Evolutionary conservation across 2,329 filamentous ascomycete genomes (phyloP), one percentile per base, ranked within the genome.

Genomic region (Ophiocordyceps robertsii): DNA sequence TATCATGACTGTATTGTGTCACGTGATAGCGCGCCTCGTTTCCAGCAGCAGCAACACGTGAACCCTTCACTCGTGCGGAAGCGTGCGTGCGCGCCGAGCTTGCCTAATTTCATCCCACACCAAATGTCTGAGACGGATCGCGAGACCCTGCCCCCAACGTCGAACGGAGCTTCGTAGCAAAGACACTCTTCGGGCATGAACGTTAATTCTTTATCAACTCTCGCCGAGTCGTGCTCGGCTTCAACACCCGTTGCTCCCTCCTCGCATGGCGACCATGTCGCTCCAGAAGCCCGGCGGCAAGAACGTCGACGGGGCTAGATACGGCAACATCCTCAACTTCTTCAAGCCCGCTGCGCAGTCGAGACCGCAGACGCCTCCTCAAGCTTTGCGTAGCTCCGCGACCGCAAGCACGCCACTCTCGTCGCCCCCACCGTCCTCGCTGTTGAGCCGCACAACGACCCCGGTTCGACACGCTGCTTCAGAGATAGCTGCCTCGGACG

Each of bases 401-500:
- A 21, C 42, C 47, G 21, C 53, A 43, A 42, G 52, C 37, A 47
- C 49, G 33, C 47, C 55, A 5, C 43, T 47, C 4, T 53, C 55
- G n/a, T 51, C 55, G 6, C 39, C 43, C 16, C 48, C 49, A 12
- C 48, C 49, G 19, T 53, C 55, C 19, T 56, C 56, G 19, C 51
- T 19, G 19, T 27, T 52, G 12, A 45, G 54, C 40, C 38, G 50
- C 37, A 54, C 53, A 40, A 40, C 44, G 16, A 59, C 55, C n/a
- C 54, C 57, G n/a, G 41, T 41, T 33, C 36, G 36, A 42, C 40
- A 45, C 10, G 39, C 42, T 49, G 45, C 40, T 44, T 9, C 49
- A 12, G 64, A 81, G 43, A 82, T 89, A 35, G 70, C 70, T 38
- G 80, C 75, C 42, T 88, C 84, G 0, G 84, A 89, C 53, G 81